Percentiles rank a stretch among this genome's conserved stretches.
Evolutionary conservation across 441 rosid genomes (phyloP).

Genomic region (Euphorbia schlechtendalii): DNA sequence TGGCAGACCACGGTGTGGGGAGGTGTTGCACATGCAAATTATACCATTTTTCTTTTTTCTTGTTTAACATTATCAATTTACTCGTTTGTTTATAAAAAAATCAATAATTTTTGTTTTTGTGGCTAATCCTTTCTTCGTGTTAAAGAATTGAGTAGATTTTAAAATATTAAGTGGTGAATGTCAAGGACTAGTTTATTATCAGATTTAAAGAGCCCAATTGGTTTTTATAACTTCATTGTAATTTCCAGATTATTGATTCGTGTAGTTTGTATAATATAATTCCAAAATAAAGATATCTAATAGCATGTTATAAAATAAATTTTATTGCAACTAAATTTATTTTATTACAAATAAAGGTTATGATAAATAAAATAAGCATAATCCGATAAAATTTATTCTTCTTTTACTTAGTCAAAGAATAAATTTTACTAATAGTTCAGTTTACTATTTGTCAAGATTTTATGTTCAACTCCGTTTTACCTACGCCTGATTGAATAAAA

Average conservation of each 20-base stretch:
- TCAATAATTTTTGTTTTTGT: neutral
- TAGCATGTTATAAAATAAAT: neutral
- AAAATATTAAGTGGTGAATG: conserved; percentile 29
- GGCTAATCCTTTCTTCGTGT: conserved; percentile 8
- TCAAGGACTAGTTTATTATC: conserved; percentile 17
- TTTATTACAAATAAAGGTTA: no score
- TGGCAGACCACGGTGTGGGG: conserved; percentile 41
- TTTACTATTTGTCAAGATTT: no score
- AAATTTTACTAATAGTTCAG: no score
- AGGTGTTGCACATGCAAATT: conserved; percentile 31
- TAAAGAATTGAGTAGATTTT: conserved; percentile 9
- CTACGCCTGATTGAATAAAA: no score
- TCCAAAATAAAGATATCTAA: neutral
- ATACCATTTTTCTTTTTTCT: neutral
- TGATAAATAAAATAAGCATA: no score
- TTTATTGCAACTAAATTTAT: no score
- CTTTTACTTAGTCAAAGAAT: no score
- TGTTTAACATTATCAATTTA: neutral
- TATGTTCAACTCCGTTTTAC: no score
- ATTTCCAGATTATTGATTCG: no score
- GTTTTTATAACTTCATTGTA: no score
- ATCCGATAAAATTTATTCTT: no score
- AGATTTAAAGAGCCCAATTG: neutral
- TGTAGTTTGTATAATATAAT: neutral
- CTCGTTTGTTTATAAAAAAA: neutral